phyloP scores from a whole-genome alignment of 163 green algal species.

The Trebouxia gelatinosa region DNA sequence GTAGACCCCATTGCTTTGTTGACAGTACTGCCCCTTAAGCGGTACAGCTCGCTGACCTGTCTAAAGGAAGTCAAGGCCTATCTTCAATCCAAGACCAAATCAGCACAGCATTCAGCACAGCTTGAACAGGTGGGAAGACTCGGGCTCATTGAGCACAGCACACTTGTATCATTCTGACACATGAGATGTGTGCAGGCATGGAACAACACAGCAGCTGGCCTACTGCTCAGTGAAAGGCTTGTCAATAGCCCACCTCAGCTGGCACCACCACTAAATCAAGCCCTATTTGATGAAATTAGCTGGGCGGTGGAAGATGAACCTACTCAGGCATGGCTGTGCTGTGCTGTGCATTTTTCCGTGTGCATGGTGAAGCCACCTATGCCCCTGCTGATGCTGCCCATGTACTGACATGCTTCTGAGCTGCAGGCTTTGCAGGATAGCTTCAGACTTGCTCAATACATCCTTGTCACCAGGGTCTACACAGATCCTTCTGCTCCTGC shows the following conservation, averaged over 20 bases:
- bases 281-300: conserved; percentile 72
- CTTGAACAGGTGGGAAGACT: conserved; percentile 25
- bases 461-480: conserved; percentile 75
- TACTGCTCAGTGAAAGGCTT: conserved; percentile 89
- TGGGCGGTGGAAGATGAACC: conserved; percentile 69
- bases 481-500: conserved; percentile 45
- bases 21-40: conserved; percentile 70
- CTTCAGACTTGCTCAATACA: conserved; percentile 72
- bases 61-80: conserved; percentile 48
- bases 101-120: conserved; percentile 13
- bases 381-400: no score
- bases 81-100: conserved; percentile 47
- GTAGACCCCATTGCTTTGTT: conserved; percentile 84
- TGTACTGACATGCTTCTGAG: not conserved
- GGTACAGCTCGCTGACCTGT: conserved; percentile 43
- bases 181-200: not conserved
- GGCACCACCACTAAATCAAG: conserved; percentile 79
- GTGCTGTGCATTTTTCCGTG: not conserved
- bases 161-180: not conserved
- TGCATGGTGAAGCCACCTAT: not conserved
- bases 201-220: conserved; percentile 11
- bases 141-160: not conserved
- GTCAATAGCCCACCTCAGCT: conserved; percentile 88
- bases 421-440: conserved; percentile 53
- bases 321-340: conserved; percentile 32